Evolutionary conservation across 352 stramenopile genomes (phyloP), one percentile per base, ranked within the genome.

Genomic region (Blastocystis sp.): DNA sequence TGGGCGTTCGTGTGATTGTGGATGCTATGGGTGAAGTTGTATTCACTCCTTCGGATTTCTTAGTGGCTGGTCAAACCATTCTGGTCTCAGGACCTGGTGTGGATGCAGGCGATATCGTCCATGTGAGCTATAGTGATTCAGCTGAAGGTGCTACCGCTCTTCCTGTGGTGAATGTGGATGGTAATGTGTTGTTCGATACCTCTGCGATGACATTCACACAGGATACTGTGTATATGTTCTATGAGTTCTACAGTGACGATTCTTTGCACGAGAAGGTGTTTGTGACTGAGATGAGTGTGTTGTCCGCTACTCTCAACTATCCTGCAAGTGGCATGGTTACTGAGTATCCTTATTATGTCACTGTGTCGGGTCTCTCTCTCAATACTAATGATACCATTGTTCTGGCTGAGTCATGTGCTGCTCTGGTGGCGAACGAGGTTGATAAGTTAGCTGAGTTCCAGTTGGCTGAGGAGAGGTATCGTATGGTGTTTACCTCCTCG

Each of bases 271-370:
- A 44, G 48, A 53, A 35, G 30, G 30, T 68, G 44, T 84, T 56
- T 48, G 54, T 84, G 48, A 44, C 4, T n/a, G 27, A 17, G 51
- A 58, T 84, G 73, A 7, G 11, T 19, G 73, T 84, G 33, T 42
- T 84, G 51, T 40, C 40, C 48, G 73, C 53, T 13, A 53, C 48
- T n/a, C 19, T 84, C 30, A 37, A 64, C n/a, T 54, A 54, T 24
- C 15, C 48, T 15, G 22, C 17, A 24, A 68, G 9, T 22, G 37
- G 5, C 1, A 33, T 84, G 73, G 73, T 84, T 33, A 84, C 73
- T 37, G 73, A 84, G 73, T 84, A 84, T 64, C 73, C 73, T 62
- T 84, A 84, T 15, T 42, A 51, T 33, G 33, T 84, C 9, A 24
- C 42, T 11, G 48, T 68, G 22, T 44, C 53, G 1, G 73, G 73